Base-by-base conservation (phyloP, 148 eudicot species). In the Cornus florida region DNA sequence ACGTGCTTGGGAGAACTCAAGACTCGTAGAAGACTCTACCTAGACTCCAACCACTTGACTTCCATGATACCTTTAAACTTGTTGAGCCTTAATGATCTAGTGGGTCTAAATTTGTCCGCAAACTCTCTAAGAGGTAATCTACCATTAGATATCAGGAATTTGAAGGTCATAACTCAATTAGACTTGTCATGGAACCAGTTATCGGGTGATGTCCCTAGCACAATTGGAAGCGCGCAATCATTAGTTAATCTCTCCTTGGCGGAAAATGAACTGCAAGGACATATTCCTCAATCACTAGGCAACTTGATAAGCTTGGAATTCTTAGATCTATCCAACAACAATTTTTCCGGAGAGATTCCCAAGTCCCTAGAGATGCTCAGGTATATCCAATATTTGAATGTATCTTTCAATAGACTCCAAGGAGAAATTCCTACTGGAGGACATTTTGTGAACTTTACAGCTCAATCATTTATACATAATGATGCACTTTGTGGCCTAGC, bases 301-400 rank as follows among this genome's bases (percentile, higher is more conserved):
- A 41, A 60, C 39, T 62, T 75, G 70, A 65, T 24, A 10, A 24
- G 7, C 10, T 64, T 75, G 57, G 46, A 74, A 6, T 32, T 22
- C 67, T 74, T 74, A 41, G 77, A 74, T 33, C 43, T 74, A 11
- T 74, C 77, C 17, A 11, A 39, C 16, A 64, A 75, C 53, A 62
- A 75, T 20, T 46, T 75, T 1, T 75, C 78, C 19, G 57, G 78
- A 8, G 7, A 16, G 3, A 75, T 75, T 14, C 78, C 78, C 50
- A 62, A 35, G 53, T 35, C 78, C 20, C 28, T 75, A 6, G 56
- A 41, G 64, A 17, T 24, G 14, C 70, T 75, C 17, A 11, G 14
- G 32, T 2, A 35, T 64, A 57, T 75, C 28, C 24, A 20, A 5
- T 56, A 28, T 22, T 74, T 74, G 7, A 74, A 74, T 19, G 4